Evolutionary conservation across 2,329 filamentous ascomycete species (phyloP), one percentile per base, ranked within the genome.

Genomic region (Cladosporium phlei): DNA sequence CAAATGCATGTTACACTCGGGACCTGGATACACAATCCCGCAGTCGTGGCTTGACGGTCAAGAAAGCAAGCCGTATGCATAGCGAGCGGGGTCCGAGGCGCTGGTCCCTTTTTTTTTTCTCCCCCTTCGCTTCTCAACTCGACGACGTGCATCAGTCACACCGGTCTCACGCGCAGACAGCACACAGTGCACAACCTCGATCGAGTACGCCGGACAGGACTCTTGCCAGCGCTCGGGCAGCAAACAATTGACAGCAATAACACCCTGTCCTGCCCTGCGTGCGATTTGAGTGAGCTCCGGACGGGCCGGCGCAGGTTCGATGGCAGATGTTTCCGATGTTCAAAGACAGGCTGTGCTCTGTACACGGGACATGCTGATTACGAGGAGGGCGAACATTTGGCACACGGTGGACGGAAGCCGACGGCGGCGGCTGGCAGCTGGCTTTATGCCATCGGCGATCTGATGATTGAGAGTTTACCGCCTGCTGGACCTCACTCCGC

Each of bases 131-230:
- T n/a, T n/a, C n/a, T n/a, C n/a, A n/a, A n/a, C n/a, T n/a, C n/a
- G n/a, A n/a, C n/a, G 19, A n/a, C 35, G n/a, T 38, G 35, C 35
- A 38, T 21, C 35, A 38, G 35, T 38, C 35, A 38, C 35, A 27
- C 35, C 21, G 34, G 21, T 22, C 34, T 38, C 34, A 24, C 21
- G 17, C 34, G 34, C 34, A n/a, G 21, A 38, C 5, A 17, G n/a
- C 5, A 17, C 22, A 27, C 12, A n/a, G 35, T 14, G n/a, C n/a
- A n/a, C n/a, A n/a, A n/a, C n/a, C n/a, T n/a, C n/a, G n/a, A 38
- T 24, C n/a, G 17, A 19, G n/a, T 10, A 8, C 34, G 11, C 25
- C 12, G 21, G n/a, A n/a, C 14, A n/a, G n/a, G n/a, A n/a, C n/a
- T n/a, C n/a, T n/a, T 38, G 21, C 35, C 35, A 22, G 16, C 35